These are phyloP conservation scores for Terana coerulea DNA, from an alignment of 768 basidiomycete species.

Conservation along the genomic window DNA sequence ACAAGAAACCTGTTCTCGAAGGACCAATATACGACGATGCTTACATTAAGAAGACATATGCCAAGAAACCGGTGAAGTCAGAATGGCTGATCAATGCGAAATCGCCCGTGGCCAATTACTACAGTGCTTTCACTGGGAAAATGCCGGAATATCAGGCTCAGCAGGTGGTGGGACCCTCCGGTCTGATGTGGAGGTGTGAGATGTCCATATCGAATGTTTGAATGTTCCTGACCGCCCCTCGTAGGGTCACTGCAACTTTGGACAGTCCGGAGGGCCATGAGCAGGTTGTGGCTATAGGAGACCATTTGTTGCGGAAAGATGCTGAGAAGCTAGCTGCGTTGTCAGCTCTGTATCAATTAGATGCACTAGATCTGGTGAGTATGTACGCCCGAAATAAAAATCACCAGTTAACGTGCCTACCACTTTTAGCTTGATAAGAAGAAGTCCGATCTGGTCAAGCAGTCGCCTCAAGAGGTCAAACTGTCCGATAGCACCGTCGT, in stretches of 20 bases:
- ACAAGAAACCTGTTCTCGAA: constrained; percentile 16
- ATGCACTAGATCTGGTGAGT: constrained; percentile 61
- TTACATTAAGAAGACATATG: constrained; percentile 29
- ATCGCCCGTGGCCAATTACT: constrained; percentile 44
- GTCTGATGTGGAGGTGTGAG: constrained; percentile 44
- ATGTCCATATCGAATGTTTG: too few species aligned
- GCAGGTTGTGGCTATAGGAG: constrained; percentile 18
- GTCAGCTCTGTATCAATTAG: constrained; percentile 69
- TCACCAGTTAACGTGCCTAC: neutral
- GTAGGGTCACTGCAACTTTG: constrained; percentile 37
- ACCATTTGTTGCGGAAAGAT: constrained; percentile 43
- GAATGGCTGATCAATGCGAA: constrained; percentile 45
- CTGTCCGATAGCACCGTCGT: constrained; percentile 65
- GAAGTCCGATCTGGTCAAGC: neutral
- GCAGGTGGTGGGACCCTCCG: constrained; percentile 27
- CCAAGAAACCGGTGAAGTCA: constrained; percentile 25
- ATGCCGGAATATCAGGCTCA: constrained; percentile 27
- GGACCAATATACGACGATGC: constrained; percentile 35
- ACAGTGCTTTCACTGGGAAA: constrained; percentile 14
- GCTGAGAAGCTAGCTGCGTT: constrained; percentile 76
- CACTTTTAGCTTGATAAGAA: neutral
- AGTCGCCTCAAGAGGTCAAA: constrained; percentile 23
- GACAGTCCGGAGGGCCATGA: constrained; percentile 11
- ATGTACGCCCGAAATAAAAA: neutral
- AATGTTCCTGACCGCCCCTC: neutral